Base-by-base conservation (phyloP, 2,329 filamentous ascomycete genomes). In the Cladophialophora exuberans region DNA sequence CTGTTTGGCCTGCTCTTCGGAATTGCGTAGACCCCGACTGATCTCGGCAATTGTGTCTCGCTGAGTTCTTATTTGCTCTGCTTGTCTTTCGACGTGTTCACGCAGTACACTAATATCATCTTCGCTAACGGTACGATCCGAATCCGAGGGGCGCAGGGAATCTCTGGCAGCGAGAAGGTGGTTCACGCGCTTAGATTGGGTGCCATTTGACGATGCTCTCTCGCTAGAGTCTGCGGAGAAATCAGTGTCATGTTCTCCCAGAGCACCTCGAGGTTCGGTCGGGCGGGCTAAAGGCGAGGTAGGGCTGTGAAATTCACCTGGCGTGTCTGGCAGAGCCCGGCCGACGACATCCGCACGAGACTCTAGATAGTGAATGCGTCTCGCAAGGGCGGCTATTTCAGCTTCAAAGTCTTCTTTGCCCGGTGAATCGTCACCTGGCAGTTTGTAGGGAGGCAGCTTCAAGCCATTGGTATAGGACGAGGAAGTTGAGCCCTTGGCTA, bases 31-130 rank as follows among this genome's bases (percentile, higher is more conserved):
- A 72, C 96, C 90, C 57, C 89, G 86, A 66, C 90, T 91, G 62
- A 97, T 89, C 67, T 87, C 87, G 57, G 87, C 86, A 61, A 96
- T 88, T 73, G 94, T 89, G 64, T 91, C 85, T 65, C 89, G 88
- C 72, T 96, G 92, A 66, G 83, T 89, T 72, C 90, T 87, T 66
- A 97, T 91, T 69, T 96, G 85, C 72, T 95, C 91, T 54, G 92
- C 92, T 76, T 97, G 91, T 70, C 92, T 90, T 69, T 95, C 89
- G 61, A 97, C 88, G 73, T 96, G 90, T 66, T 96, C 91, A 66
- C 88, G 87, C 63, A 97, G 80, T 62, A 89, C 88, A 72, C 87
- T 86, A 65, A 96, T 86, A 70, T 93, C 89, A 74, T 93, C 87
- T 69, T 91, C 88, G 65, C 86, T 89, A 35, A 70, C 66, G 89